These are phyloP conservation scores for Spiromastix sp. DNA, from an alignment of 2,329 filamentous ascomycete genomes.

Conservation along the genomic window DNA sequence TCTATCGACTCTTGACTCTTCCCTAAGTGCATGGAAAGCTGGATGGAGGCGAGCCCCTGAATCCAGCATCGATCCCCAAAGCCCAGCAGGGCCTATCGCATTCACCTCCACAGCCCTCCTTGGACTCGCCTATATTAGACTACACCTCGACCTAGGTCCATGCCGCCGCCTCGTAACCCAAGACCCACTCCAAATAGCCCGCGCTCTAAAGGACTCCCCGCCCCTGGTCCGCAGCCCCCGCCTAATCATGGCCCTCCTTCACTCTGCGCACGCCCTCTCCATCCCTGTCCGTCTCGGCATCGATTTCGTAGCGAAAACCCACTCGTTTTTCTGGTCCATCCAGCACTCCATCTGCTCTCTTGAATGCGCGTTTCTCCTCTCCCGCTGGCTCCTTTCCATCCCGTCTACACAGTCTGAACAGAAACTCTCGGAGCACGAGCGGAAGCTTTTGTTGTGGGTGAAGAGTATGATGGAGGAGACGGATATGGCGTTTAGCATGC, in stretches of 20 bases:
- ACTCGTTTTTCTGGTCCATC: constrained; percentile 46
- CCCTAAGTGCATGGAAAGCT: constrained; percentile 41
- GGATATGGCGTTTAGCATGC: constrained; percentile 33
- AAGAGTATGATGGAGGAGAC: constrained; percentile 41
- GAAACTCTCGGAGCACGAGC: constrained; percentile 35
- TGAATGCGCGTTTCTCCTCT: constrained; percentile 42
- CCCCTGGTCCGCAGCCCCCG: constrained; percentile 34
- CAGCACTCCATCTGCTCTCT: constrained; percentile 45
- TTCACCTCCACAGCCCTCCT: constrained; percentile 42
- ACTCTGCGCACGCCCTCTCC: constrained; percentile 45
- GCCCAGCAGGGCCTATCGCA: constrained; percentile 42
- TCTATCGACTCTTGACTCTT: constrained; percentile 34
- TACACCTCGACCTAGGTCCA: constrained; percentile 39
- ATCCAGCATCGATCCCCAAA: constrained; percentile 44
- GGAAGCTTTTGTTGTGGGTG: constrained; percentile 38
- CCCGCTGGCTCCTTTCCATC: constrained; percentile 36
- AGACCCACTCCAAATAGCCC: constrained; percentile 37
- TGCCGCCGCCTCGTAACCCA: constrained; percentile 38
- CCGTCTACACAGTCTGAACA: constrained; percentile 33
- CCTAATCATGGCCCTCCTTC: constrained; percentile 40
- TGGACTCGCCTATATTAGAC: constrained; percentile 37
- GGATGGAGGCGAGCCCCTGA: constrained; percentile 44
- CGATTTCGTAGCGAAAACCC: constrained; percentile 42
- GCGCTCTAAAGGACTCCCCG: constrained; percentile 33
- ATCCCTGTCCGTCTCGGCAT: constrained; percentile 45